Percentiles rank a stretch among this genome's conserved stretches.
Conservation (phyloP, 2,329 filamentous ascomycete genomes). For the Phyllachora maydis region DNA sequence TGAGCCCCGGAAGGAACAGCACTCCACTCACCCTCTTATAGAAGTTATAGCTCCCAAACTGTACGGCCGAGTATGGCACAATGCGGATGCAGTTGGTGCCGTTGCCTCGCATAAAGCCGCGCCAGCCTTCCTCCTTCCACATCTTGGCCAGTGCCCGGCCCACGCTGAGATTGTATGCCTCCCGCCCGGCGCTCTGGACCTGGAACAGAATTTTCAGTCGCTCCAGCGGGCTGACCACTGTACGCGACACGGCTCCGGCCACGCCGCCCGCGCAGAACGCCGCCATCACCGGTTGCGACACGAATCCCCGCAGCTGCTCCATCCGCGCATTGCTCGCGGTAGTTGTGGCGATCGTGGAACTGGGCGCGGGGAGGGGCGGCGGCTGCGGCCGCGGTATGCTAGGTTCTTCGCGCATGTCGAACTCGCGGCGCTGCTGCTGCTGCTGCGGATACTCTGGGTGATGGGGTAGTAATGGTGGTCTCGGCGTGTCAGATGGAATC, state of each 20-base stretch:
- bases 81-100: slow-evolving; percentile 97
- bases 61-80: slow-evolving; percentile 91
- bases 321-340: slow-evolving; percentile 7
- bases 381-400: too few relatives aligned
- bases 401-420: too few relatives aligned
- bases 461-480: too few relatives aligned
- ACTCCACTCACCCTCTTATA: slow-evolving; percentile 60
- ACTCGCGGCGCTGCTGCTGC: too few relatives aligned
- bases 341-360: slow-evolving; percentile 2
- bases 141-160: slow-evolving; percentile 80
- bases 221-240: slow-evolving; percentile 89
- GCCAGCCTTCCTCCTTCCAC: slow-evolving; percentile 93
- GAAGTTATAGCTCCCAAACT: slow-evolving; percentile 95
- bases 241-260: slow-evolving; percentile 90
- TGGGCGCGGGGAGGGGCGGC: not conserved
- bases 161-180: slow-evolving; percentile 86
- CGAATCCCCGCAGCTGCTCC: slow-evolving; percentile 10
- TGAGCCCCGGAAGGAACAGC: not conserved
- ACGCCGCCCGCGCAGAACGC: slow-evolving; percentile 90
- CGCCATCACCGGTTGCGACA: slow-evolving; percentile 72
- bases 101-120: slow-evolving; percentile 93
- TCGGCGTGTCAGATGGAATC: too few relatives aligned
- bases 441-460: too few relatives aligned
- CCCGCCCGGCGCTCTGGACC: slow-evolving; percentile 73
- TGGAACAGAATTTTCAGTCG: slow-evolving; percentile 96